Evolutionary conservation across 2,329 filamentous ascomycete genomes (phyloP).

Genomic region (Cladobotryum protrusum): DNA sequence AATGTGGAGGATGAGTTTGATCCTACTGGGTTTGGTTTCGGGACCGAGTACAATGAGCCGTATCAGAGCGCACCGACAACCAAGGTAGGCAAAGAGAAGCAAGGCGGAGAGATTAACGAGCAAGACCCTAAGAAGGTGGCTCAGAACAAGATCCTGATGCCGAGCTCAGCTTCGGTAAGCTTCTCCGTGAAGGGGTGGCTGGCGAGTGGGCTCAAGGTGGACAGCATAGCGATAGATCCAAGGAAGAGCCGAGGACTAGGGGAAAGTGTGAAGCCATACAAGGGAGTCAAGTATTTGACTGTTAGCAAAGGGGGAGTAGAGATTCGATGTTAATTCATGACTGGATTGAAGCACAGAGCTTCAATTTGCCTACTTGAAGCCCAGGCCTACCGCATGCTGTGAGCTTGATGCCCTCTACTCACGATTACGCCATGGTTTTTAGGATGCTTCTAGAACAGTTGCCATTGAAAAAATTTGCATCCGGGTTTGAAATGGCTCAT

Average conservation of each 20-base stretch:
- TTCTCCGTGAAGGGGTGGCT: constrained; percentile 65
- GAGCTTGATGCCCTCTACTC: too few relatives aligned
- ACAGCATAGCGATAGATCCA: constrained; percentile 62
- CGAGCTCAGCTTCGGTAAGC: constrained; percentile 67
- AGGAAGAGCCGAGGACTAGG: constrained; percentile 80
- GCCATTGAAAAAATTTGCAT: too few relatives aligned
- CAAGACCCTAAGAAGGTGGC: constrained; percentile 53
- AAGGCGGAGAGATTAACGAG: constrained; percentile 25
- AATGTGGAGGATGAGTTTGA: constrained; percentile 44
- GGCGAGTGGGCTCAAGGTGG: constrained; percentile 60
- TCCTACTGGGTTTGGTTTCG: constrained; percentile 46
- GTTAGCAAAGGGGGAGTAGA: constrained; percentile 60
- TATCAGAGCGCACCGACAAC: constrained; percentile 44
- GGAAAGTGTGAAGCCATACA: constrained; percentile 88
- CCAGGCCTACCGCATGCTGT: too few relatives aligned
- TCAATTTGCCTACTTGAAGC: not conserved
- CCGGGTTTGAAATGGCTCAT: too few relatives aligned
- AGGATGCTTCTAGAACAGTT: too few relatives aligned
- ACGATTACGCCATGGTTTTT: too few relatives aligned
- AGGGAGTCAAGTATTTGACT: constrained; percentile 95
- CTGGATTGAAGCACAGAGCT: not conserved
- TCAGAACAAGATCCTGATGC: constrained; percentile 73
- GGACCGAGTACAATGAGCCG: constrained; percentile 47
- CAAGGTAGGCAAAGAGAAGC: constrained; percentile 28
- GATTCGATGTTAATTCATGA: constrained; percentile 45